Conservation (phyloP, 306 rosid species). For the Glycyrrhiza uralensis region DNA sequence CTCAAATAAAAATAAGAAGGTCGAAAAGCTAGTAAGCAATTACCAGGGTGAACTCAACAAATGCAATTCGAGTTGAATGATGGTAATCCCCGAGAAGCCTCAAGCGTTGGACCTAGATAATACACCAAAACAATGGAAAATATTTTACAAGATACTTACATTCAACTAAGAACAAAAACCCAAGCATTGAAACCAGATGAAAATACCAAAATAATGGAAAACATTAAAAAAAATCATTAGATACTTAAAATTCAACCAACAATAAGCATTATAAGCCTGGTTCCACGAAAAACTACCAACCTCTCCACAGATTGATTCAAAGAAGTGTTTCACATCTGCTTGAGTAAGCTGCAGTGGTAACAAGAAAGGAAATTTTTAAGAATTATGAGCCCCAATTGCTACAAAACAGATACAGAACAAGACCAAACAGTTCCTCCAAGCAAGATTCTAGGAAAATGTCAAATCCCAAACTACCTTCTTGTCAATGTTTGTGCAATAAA, state of each 20-base stretch:
- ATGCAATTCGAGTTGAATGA: slow-evolving; percentile 94
- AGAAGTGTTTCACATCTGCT: slow-evolving; percentile 85
- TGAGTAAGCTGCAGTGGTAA: slow-evolving; percentile 73
- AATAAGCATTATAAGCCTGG: neutral
- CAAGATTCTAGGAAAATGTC: slow-evolving; percentile 14
- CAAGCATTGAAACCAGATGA: slow-evolving; percentile 56
- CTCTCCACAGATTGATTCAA: slow-evolving; percentile 97
- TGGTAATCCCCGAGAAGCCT: slow-evolving; percentile 98
- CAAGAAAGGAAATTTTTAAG: slow-evolving; percentile 16
- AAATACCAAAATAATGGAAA: slow-evolving; percentile 9
- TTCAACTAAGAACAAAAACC: slow-evolving; percentile 22
- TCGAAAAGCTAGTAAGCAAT: slow-evolving; percentile 5
- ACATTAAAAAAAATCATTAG: neutral
- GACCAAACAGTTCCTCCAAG: neutral
- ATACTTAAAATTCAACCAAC: slow-evolving; percentile 17
- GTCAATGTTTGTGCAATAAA: slow-evolving; percentile 95
- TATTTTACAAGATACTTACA: slow-evolving; percentile 7
- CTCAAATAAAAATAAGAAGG: slow-evolving; percentile 1
- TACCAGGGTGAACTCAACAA: slow-evolving; percentile 89
- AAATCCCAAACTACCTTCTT: slow-evolving; percentile 68
- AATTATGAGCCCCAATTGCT: neutral
- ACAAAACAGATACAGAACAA: neutral
- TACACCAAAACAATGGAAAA: slow-evolving; percentile 18
- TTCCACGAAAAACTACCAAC: slow-evolving; percentile 41
- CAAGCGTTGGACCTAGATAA: slow-evolving; percentile 78